Evolutionary conservation across 164 flowering plant genomes (phyloP).

Genomic region (Hamamelis virginiana): DNA sequence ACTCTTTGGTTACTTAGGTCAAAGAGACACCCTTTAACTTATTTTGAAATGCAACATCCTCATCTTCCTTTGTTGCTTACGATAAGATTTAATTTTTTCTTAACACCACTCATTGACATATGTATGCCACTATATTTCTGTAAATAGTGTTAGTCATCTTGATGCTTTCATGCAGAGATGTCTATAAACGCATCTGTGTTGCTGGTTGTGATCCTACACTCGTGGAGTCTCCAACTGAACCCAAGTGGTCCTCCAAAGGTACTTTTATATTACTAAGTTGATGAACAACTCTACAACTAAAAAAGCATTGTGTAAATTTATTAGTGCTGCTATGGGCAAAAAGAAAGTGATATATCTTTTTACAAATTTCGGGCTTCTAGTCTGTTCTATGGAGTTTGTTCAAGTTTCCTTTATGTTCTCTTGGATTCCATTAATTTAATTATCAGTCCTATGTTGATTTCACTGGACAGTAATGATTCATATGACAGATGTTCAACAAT

Average conservation of each 20-base stretch:
- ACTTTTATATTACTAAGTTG: conserved; percentile 3
- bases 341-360: no score
- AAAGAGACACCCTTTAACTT: neutral
- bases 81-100: neutral
- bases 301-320: neutral
- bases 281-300: neutral
- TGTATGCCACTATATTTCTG: neutral
- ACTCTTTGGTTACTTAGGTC: no score
- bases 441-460: no score
- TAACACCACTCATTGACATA: neutral
- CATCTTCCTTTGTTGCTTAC: neutral
- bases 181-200: conserved; percentile 67
- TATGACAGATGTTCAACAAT: neutral
- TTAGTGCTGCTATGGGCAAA: neutral
- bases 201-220: conserved; percentile 71
- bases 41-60: neutral
- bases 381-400: no score
- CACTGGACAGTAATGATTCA: neutral
- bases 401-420: no score
- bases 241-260: conserved; percentile 89
- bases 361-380: no score
- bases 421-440: no score
- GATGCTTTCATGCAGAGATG: conserved; percentile 42
- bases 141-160: neutral
- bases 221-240: conserved; percentile 91